Base-by-base conservation (phyloP, 83 land plant genomes). In the Picea abies region DNA sequence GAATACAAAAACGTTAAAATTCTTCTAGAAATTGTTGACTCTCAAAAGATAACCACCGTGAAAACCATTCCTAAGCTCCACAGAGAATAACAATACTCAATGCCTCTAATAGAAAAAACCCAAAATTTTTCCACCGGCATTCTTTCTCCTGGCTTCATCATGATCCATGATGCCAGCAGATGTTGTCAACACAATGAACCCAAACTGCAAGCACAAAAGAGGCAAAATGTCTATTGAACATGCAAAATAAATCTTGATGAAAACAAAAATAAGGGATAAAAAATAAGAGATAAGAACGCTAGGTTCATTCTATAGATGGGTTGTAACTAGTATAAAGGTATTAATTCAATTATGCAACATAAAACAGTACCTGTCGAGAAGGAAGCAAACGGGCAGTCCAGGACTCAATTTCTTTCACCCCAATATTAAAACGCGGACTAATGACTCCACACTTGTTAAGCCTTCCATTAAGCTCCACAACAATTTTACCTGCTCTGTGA, bases 351-450 rank as follows among this genome's bases (percentile, higher is more conserved):
- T 32, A 19, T 47, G 4, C 39, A 12, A 64, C 56, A 10, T 52
- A 52, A 52, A 11, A 60, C 22, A 9, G 23, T 29, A 87, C 92
- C 92, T 91, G 93, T 39, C 93, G 84, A 56, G 93, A 91, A 1
- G 93, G 93, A 52, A 91, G 93, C 41, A 91, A 88, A 5, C 93
- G 81, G 4, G 93, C 93, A 84, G 93, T 91, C 93, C 93, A 91
- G 26, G 87, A 81, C 77, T 91, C 93, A 68, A 91, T 82, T 32
- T 91, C 93, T 26, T 79, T 83, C 22, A 91, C 92, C 56, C 90
- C 92, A 73, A 91, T 78, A 86, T 91, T 88, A 82, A 91, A 91
- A 8, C 92, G 86, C 63, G 92, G 92, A 72, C 92, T 91, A 37
- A 91, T 91, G 17, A 91, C 92, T 12, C 92, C 92, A 65, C 92